These are phyloP conservation scores for Simplicillium aogashimaense DNA, from an alignment of 2,329 filamentous ascomycete genomes.

Conservation along the genomic window DNA sequence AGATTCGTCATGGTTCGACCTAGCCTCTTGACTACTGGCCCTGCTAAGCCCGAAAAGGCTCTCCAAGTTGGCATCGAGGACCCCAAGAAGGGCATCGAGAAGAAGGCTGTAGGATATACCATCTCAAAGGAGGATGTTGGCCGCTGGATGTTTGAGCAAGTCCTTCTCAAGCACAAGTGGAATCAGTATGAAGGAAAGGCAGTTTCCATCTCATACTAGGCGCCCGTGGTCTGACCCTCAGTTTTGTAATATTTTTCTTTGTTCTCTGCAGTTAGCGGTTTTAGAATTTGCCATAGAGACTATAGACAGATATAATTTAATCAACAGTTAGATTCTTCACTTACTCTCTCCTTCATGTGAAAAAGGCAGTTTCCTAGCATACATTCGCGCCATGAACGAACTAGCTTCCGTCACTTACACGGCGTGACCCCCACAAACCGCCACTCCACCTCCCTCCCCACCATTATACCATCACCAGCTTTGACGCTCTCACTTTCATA, in stretches of 20 bases:
- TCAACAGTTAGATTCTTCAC: background rate
- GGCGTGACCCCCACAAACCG: no score
- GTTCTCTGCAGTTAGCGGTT: background rate
- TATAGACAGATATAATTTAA: background rate
- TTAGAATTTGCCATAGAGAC: no score
- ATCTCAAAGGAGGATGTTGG: slow-evolving; percentile 31
- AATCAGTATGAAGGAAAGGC: slow-evolving; percentile 17
- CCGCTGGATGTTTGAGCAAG: slow-evolving; percentile 27
- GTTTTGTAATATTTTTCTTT: background rate
- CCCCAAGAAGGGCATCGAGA: slow-evolving; percentile 18
- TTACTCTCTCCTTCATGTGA: no score
- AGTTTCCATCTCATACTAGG: slow-evolving; percentile 17
- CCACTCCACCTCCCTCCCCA: no score
- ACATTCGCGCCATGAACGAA: no score
- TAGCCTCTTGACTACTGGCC: slow-evolving; percentile 23
- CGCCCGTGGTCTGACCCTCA: no score
- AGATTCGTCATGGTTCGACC: slow-evolving; percentile 26
- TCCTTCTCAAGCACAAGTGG: slow-evolving; percentile 13
- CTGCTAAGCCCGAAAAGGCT: slow-evolving; percentile 11
- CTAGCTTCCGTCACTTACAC: no score
- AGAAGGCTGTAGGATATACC: slow-evolving; percentile 27
- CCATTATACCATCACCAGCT: background rate
- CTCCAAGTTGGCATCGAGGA: slow-evolving; percentile 23
- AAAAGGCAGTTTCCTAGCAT: no score
- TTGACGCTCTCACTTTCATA: background rate